These are phyloP conservation scores for Cladophialophora chaetospira DNA, from an alignment of 2,329 filamentous ascomycete species.

Conservation along the genomic window DNA sequence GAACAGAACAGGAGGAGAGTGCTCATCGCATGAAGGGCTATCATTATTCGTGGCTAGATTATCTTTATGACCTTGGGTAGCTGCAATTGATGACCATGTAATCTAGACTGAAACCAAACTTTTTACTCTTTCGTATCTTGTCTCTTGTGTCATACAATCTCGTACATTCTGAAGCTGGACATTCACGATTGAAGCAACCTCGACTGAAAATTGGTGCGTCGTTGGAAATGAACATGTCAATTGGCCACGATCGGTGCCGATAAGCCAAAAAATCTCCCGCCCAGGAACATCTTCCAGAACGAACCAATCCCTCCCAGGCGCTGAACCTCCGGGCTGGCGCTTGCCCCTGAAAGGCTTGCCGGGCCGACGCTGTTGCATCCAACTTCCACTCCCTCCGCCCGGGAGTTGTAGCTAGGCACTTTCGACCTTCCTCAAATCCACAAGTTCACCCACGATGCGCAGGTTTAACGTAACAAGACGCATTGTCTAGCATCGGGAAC, in stretches of 20 bases:
- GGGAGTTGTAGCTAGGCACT: background rate
- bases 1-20: background rate
- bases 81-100: constrained; percentile 14
- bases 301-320: background rate
- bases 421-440: background rate
- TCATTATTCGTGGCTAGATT: background rate
- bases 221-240: no score
- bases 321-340: background rate
- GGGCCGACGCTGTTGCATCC: background rate
- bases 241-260: no score
- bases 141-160: background rate
- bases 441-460: background rate
- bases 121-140: background rate
- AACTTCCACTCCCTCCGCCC: background rate
- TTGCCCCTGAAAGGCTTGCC: background rate
- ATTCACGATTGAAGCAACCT: background rate
- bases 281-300: background rate
- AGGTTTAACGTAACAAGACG: background rate
- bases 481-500: no score
- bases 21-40: background rate
- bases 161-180: background rate
- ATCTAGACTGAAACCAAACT: background rate
- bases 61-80: constrained; percentile 12
- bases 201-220: no score
- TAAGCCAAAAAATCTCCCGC: background rate